phyloP scores from a whole-genome alignment of 164 flowering plant genomes.

The Amborella trichopoda region DNA sequence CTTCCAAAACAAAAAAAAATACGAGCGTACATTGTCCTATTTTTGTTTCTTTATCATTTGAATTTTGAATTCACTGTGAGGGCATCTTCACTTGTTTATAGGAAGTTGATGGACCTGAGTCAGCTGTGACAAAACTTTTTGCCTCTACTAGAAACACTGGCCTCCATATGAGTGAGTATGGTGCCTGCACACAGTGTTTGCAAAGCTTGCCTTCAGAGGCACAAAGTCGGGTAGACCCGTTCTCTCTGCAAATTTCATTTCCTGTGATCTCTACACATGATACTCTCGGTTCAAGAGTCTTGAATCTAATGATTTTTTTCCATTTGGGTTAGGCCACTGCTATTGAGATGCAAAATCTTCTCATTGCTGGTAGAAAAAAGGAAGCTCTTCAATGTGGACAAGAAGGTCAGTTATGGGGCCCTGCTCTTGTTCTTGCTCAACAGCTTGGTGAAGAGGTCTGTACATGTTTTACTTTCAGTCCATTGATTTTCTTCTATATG shows the following conservation, averaged over 20 bases:
- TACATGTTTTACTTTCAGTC: too few species aligned
- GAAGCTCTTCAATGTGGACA: constrained; percentile 72
- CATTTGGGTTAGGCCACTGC: constrained; percentile 47
- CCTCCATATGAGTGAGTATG: constrained; percentile 26
- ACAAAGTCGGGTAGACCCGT: constrained; percentile 48
- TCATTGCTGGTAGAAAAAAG: constrained; percentile 57
- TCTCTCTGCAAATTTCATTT: too few species aligned
- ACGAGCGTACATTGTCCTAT: too few species aligned
- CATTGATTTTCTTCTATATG: too few species aligned
- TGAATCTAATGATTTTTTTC: too few species aligned
- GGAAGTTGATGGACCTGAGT: constrained; percentile 58
- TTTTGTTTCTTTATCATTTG: too few species aligned
- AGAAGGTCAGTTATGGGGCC: constrained; percentile 83
- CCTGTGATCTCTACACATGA: too few species aligned
- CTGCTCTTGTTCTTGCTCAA: constrained; percentile 68
- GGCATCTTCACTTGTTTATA: constrained; percentile 11
- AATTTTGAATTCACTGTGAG: too few species aligned
- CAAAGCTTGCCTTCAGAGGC: constrained; percentile 56
- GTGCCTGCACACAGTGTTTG: constrained; percentile 37
- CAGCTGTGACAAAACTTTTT: constrained; percentile 66
- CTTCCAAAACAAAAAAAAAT: too few species aligned
- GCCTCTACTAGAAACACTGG: constrained; percentile 43
- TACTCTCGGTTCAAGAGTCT: too few species aligned
- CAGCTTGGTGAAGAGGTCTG: constrained; percentile 70
- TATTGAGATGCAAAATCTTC: constrained; percentile 60